Evolutionary conservation across 1,139 yeast species (phyloP).

Genomic region (Candida tunisiensis): DNA sequence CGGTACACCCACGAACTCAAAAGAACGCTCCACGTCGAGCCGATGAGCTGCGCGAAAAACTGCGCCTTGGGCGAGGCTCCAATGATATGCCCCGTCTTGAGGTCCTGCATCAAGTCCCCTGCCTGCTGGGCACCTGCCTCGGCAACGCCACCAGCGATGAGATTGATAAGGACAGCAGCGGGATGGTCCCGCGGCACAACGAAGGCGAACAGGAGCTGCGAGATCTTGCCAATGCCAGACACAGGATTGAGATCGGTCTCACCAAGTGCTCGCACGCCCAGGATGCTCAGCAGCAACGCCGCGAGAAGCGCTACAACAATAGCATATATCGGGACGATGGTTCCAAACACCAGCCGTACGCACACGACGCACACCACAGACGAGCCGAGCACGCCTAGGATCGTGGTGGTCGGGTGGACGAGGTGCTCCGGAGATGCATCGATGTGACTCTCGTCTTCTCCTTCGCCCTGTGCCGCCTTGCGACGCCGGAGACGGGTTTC

Average conservation of each 20-base stretch:
- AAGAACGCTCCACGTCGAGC: constrained; percentile 69
- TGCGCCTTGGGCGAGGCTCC: constrained; percentile 93
- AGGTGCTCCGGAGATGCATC: constrained; percentile 28
- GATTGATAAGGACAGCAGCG: constrained; percentile 65
- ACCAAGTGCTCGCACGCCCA: constrained; percentile 89
- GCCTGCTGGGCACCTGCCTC: constrained; percentile 99
- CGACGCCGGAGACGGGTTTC: no score
- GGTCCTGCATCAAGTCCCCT: constrained; percentile 94
- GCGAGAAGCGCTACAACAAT: constrained; percentile 49
- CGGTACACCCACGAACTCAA: constrained; percentile 71
- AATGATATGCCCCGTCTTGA: constrained; percentile 80
- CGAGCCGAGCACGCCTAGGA: constrained; percentile 46
- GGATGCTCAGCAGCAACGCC: constrained; percentile 62
- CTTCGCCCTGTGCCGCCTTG: constrained; percentile 8
- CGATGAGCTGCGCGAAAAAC: constrained; percentile 75
- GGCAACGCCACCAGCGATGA: constrained; percentile 92
- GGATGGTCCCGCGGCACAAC: constrained; percentile 56
- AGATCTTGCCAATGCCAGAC: constrained; percentile 87
- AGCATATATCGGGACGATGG: constrained; percentile 54
- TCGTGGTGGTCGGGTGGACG: constrained; percentile 33
- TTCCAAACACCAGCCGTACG: constrained; percentile 51
- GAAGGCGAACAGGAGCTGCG: constrained; percentile 77
- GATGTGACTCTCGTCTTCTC: constrained; percentile 20
- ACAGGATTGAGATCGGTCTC: constrained; percentile 96
- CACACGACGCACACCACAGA: constrained; percentile 49